Evolutionary conservation across 306 rosid species (phyloP), one percentile per base, ranked within the genome.

Genomic region (Quercus dentata): DNA sequence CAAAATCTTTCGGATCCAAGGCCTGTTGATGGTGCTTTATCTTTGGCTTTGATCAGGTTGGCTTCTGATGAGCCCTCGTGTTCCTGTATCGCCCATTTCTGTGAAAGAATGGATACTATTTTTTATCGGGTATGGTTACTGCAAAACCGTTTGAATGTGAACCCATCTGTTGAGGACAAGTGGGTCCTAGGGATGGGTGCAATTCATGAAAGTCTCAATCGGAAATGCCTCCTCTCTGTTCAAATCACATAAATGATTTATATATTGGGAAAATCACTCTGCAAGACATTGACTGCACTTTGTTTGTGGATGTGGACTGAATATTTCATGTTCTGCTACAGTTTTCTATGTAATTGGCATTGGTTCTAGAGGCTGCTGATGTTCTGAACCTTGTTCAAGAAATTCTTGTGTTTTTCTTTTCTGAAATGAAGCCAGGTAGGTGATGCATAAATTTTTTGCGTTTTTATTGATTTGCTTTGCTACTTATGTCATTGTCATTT

Each of bases 141-240:
- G 82, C 94, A 88, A 51, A 92, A 82, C 1, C 0, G 15, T 46
- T 46, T 46, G 52, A 46, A 92, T 69, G 79, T 83, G 75, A 86
- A 85, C 61, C 88, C 90, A 9, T 5, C 67, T 82, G 87, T 89
- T 71, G 83, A 76, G 51, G 89, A 74, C 79, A 88, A 88, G 38
- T 92, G 97, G 97, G 86, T 94, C 19, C 80, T 71, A 30, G 94
- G 94, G 59, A 83, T 94, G 90, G 92, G 94, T 56, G 84, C 81
- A 71, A 87, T 94, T 86, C 88, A 92, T 77, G 93, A 74, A 75
- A 87, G 91, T 76, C 84, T 92, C 74, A 71, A 92, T 76, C 79
- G 18, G 64, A 91, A 86, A 76, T 94, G 98, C 78, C 88, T 94
- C 73, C 97, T 76, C 88, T 94, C 6, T 92, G 97, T 85, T 65